Conservation (phyloP, 495 filamentous ascomycete genomes). For the Thermothielavioides terrestris region DNA sequence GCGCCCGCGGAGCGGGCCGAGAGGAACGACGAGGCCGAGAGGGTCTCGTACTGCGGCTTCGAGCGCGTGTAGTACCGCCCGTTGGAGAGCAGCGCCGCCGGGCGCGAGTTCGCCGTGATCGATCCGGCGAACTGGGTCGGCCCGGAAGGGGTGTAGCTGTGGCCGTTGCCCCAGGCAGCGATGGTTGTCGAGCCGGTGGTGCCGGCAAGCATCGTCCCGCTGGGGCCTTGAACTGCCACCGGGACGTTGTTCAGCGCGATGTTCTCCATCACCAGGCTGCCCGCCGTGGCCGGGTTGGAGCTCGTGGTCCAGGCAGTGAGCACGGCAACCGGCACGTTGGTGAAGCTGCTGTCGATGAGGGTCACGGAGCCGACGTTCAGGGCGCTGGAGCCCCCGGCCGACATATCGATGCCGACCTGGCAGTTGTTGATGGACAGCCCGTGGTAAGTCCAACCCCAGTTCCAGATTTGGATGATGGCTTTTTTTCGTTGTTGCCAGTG, state of each 20-base stretch:
- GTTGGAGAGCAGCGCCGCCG: constrained; percentile 28
- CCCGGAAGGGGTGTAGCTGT: constrained; percentile 35
- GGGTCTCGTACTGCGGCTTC: constrained; percentile 51
- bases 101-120: constrained; percentile 33
- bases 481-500: no score
- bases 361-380: constrained; percentile 49
- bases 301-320: constrained; percentile 52
- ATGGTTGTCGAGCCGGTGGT: constrained; percentile 47
- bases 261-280: constrained; percentile 56
- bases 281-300: constrained; percentile 42
- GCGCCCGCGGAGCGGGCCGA: constrained; percentile 59
- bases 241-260: constrained; percentile 52
- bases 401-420: constrained; percentile 67
- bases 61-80: constrained; percentile 44
- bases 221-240: constrained; percentile 49
- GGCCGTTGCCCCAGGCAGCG: constrained; percentile 39
- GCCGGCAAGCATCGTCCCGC: constrained; percentile 48
- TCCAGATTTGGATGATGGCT: constrained; percentile 46
- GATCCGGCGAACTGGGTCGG: constrained; percentile 24
- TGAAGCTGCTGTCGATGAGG: constrained; percentile 65
- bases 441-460: constrained; percentile 50
- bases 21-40: constrained; percentile 45
- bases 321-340: constrained; percentile 59
- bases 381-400: constrained; percentile 35
- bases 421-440: constrained; percentile 60